Evolutionary conservation across 805 yeast genomes (phyloP).

Genomic region (Metschnikowia lochheadii): DNA sequence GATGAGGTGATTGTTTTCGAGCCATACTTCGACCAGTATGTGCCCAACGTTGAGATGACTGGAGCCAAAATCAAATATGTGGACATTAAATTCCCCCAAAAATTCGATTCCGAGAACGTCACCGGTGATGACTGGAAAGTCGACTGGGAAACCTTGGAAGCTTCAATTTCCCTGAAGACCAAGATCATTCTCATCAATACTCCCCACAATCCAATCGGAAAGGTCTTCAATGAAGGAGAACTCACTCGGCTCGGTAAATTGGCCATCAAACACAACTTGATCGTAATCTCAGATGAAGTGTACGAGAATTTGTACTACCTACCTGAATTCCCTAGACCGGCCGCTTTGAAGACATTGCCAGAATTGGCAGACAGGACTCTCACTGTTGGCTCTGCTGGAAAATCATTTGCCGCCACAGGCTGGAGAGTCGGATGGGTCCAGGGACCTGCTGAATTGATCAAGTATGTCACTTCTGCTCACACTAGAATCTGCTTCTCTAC

Average conservation of each 20-base stretch:
- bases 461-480: conserved; percentile 83
- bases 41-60: conserved; percentile 86
- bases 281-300: conserved; percentile 89
- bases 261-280: conserved; percentile 79
- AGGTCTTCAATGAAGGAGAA: conserved; percentile 76
- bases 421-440: conserved; percentile 98
- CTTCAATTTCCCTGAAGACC: conserved; percentile 69
- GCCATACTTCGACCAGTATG: conserved; percentile 96
- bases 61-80: conserved; percentile 92
- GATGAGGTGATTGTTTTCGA: conserved; percentile 96
- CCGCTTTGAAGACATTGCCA: conserved; percentile 60
- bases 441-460: conserved; percentile 77
- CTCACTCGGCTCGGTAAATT: conserved; percentile 69
- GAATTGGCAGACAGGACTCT: conserved; percentile 76
- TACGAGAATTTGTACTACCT: conserved; percentile 84
- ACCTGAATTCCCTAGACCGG: conserved; percentile 71
- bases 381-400: conserved; percentile 96
- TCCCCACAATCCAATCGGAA: conserved; percentile 97
- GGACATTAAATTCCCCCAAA: conserved; percentile 77
- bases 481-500: conserved; percentile 90
- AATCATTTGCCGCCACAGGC: conserved; percentile 97
- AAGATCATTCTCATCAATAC: conserved; percentile 85
- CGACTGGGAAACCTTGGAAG: conserved; percentile 72
- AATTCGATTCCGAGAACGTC: conserved; percentile 57
- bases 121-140: conserved; percentile 85